Evolutionary conservation across 805 yeast genomes (phyloP).

Genomic region (Saturnispora bothae): DNA sequence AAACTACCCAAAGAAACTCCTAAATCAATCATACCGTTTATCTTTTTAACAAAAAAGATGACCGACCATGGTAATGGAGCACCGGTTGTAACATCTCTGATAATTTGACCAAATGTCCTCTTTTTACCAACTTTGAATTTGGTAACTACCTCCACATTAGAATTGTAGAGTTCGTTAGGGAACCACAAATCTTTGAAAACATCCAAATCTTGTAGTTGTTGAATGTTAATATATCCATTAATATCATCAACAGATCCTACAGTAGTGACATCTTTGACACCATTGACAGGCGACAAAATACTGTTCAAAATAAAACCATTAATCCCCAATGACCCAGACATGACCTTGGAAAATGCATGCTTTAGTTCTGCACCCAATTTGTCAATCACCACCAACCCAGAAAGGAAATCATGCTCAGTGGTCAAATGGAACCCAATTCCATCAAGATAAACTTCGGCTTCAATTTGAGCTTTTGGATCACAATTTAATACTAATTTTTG

Average conservation of each 20-base stretch:
- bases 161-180: slow-evolving; percentile 32
- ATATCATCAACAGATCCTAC: slow-evolving; percentile 43
- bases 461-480: slow-evolving; percentile 89
- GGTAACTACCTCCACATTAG: slow-evolving; percentile 4
- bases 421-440: slow-evolving; percentile 52
- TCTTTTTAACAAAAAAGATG: slow-evolving; percentile 42
- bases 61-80: slow-evolving; percentile 68
- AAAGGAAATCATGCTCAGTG: slow-evolving; percentile 33
- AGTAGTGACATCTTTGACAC: slow-evolving; percentile 34
- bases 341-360: slow-evolving; percentile 83
- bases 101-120: slow-evolving; percentile 34
- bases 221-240: slow-evolving; percentile 57
- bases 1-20: slow-evolving; percentile 77
- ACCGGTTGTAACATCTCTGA: slow-evolving; percentile 50
- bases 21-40: slow-evolving; percentile 53
- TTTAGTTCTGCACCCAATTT: slow-evolving; percentile 63
- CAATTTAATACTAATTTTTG: slow-evolving; percentile 77
- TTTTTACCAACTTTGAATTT: slow-evolving; percentile 1
- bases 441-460: slow-evolving; percentile 68
- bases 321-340: slow-evolving; percentile 59
- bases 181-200: slow-evolving; percentile 78
- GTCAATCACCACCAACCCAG: slow-evolving; percentile 38
- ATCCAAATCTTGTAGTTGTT: slow-evolving; percentile 79
- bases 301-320: slow-evolving; percentile 39
- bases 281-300: slow-evolving; percentile 33